These are phyloP conservation scores for Aspergillus nanangensis DNA, from an alignment of 495 filamentous ascomycete species.

Conservation along the genomic window DNA sequence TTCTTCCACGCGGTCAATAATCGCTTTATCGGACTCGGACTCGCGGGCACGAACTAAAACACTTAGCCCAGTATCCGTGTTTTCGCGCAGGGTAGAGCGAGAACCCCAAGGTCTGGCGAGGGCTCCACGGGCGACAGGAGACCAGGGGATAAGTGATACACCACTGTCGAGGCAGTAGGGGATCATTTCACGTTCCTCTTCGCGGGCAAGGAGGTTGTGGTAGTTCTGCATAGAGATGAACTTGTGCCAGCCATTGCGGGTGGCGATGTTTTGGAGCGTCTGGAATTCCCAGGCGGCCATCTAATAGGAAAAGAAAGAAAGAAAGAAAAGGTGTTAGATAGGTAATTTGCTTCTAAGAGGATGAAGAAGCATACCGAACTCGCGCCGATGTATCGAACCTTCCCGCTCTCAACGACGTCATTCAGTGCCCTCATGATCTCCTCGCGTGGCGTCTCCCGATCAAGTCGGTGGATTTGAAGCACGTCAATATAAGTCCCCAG, in stretches of 20 bases:
- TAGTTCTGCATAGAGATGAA: conserved; percentile 61
- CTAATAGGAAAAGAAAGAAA: too few species aligned
- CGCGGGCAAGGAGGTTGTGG: conserved; percentile 54
- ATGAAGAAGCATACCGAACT: conserved; percentile 29
- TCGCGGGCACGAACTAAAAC: conserved; percentile 37
- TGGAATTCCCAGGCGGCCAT: conserved; percentile 59
- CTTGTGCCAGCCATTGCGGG: conserved; percentile 50
- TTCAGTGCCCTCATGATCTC: conserved; percentile 62
- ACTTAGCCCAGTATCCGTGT: conserved; percentile 44
- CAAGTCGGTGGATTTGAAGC: conserved; percentile 55
- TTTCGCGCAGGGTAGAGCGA: conserved; percentile 42
- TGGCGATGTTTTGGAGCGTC: conserved; percentile 50
- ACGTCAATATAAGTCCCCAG: conserved; percentile 60
- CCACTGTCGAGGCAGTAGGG: conserved; percentile 69
- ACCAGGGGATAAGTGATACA: conserved; percentile 66
- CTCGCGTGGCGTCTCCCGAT: conserved; percentile 51
- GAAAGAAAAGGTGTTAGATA: neutral
- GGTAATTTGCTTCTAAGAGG: neutral
- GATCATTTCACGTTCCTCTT: conserved; percentile 61
- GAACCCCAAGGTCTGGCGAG: conserved; percentile 47
- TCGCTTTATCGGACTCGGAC: conserved; percentile 48
- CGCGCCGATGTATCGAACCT: conserved; percentile 46
- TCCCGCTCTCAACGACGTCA: conserved; percentile 54
- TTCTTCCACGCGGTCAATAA: conserved; percentile 62
- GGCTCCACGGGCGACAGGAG: conserved; percentile 54